Base-by-base conservation (phyloP, 495 filamentous ascomycete genomes). In the Aspergillus ostianus region DNA sequence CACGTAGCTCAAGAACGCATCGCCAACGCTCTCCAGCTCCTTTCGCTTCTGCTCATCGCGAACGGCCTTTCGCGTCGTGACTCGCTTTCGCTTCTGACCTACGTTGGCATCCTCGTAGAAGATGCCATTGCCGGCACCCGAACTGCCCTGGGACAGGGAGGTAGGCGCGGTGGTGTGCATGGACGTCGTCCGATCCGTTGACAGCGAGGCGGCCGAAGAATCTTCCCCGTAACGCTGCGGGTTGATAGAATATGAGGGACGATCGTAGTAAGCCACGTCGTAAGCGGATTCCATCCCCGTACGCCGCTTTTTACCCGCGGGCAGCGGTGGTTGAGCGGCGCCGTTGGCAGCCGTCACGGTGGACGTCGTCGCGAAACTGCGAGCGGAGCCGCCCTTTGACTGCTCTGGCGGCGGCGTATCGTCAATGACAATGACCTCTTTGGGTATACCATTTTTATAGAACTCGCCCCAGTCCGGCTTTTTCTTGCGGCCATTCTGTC, bases 351-450 rank as follows among this genome's bases (percentile, higher is more conserved):
- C 60, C 13, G 61, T 62, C 20, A 61, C 59, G 26, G 57, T 56
- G 58, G 60, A 63, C 36, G 62, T 54, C 52, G 69, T 54, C 48
- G 64, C 64, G 30, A 68, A 62, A 60, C 69, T 70, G 52, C 66
- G 67, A 26, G 68, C 58, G 29, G 66, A 62, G 20, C 67, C 36
- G 13, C 36, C 67, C 47, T 73, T 73, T 55, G 71, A 79, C 65
- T 62, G 82, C 73, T 77, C 84, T 30, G 88, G 85, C 57, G 88
- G 88, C 46, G 88, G 85, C n/a, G 89, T 87, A 75, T 97, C 93
- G 66, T 96, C 90, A 70, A 98, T 98, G 60, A 97, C 87, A 69
- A 98, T 97, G 70, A 98, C 84, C 74, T 97, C 93, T 69, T 93
- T 90, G 15, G 93, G 93, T 17, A 93, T 73, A 19, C 93, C 93